Evolutionary conservation across 2,329 filamentous ascomycete species (phyloP).

Genomic region (Verticillium alfalfae): DNA sequence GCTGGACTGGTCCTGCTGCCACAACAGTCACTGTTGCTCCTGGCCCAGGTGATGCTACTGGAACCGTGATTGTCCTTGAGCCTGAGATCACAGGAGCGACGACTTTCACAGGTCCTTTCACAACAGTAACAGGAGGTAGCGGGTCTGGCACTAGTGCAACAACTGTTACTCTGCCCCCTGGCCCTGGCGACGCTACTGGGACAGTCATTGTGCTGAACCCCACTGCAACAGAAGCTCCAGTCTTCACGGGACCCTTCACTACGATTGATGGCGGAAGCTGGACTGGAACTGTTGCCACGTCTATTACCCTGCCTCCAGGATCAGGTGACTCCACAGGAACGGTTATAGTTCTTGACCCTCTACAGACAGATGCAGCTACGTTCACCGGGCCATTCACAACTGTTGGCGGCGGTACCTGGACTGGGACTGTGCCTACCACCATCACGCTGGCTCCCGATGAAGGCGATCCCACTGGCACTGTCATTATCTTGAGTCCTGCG

Average conservation of each 20-base stretch:
- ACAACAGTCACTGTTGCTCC: not conserved
- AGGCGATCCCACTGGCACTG: not conserved
- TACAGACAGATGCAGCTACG: not conserved
- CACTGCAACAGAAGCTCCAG: not conserved
- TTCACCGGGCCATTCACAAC: conserved; percentile 6
- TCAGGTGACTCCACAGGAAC: not conserved
- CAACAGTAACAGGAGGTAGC: not conserved
- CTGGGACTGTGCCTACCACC: not conserved
- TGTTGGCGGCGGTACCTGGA: not conserved
- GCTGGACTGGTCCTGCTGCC: not conserved
- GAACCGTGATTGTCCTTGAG: not conserved
- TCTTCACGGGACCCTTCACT: not conserved
- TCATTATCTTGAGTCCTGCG: not conserved
- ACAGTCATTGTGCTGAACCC: not conserved
- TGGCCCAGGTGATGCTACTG: not conserved
- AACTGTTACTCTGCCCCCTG: not conserved
- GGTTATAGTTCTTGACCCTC: conserved; percentile 5
- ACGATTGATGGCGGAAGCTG: not conserved
- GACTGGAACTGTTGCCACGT: not conserved
- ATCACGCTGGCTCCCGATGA: not conserved
- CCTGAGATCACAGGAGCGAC: not conserved
- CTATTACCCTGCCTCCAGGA: conserved; percentile 1
- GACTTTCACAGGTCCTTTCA: conserved; percentile 4
- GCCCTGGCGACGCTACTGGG: not conserved
- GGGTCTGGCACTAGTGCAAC: not conserved